phyloP scores from a whole-genome alignment of 1,139 yeast genomes.

The Debaryomyces singareniensis region DNA sequence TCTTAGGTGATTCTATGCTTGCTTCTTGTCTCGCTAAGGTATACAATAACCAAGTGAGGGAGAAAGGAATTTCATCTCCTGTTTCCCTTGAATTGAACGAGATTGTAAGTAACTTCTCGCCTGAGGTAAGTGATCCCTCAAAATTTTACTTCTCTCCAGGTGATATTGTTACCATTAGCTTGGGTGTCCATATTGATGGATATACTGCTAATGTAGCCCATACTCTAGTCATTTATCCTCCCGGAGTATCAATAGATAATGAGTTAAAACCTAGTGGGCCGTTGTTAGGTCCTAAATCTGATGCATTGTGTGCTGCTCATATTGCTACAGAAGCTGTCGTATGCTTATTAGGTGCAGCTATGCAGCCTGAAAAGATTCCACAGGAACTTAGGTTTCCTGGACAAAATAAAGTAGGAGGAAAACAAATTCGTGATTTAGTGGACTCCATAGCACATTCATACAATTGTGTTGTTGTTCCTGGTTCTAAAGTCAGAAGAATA shows the following conservation, averaged over 20 bases:
- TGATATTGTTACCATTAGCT: slow-evolving; percentile 73
- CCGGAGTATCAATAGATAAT: slow-evolving; percentile 28
- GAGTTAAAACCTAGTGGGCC: slow-evolving; percentile 62
- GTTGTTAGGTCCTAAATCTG: slow-evolving; percentile 77
- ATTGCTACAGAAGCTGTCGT: slow-evolving; percentile 81
- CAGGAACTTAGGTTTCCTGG: slow-evolving; percentile 24
- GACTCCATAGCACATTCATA: slow-evolving; percentile 76
- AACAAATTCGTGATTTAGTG: slow-evolving; percentile 63
- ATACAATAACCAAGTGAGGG: slow-evolving; percentile 53
- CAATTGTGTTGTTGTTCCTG: slow-evolving; percentile 83
- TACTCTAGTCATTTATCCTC: slow-evolving; percentile 77
- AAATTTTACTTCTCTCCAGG: slow-evolving; percentile 58
- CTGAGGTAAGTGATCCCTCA: slow-evolving; percentile 68
- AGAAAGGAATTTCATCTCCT: slow-evolving; percentile 90
- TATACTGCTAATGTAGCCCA: slow-evolving; percentile 85
- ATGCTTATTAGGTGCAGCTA: slow-evolving; percentile 64
- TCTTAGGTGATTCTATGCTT: slow-evolving; percentile 73
- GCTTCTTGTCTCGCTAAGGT: slow-evolving; percentile 46
- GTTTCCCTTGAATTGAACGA: slow-evolving; percentile 82
- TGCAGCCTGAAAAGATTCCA: slow-evolving; percentile 72
- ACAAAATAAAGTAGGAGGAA: slow-evolving; percentile 50
- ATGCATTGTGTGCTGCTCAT: slow-evolving; percentile 83
- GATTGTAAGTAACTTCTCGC: slow-evolving; percentile 72
- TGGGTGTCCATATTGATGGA: slow-evolving; percentile 93
- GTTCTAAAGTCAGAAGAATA: slow-evolving; percentile 84